A percentile compares a stretch with the other conserved stretches of the same genome.
Evolutionary conservation across 2,329 filamentous ascomycete species (phyloP).

Genomic region (Colletotrichum sublineola): DNA sequence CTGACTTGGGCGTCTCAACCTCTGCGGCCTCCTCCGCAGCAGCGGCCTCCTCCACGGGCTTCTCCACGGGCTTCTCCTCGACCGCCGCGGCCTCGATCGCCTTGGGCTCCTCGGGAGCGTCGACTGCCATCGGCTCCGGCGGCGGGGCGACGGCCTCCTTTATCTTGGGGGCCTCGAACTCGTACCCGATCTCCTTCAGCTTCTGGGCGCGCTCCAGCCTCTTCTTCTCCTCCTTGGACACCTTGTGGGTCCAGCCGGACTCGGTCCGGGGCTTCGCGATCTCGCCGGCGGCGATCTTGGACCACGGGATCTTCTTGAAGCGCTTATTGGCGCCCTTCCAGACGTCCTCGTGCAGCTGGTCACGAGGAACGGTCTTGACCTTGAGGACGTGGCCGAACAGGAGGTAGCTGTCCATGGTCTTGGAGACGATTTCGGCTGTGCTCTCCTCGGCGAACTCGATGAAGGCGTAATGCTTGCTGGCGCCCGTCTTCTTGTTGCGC

Average conservation of each 20-base stretch:
- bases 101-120: conserved; percentile 50
- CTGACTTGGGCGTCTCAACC: conserved; percentile 45
- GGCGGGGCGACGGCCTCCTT: conserved; percentile 67
- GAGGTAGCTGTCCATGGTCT: conserved; percentile 98
- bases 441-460: conserved; percentile 86
- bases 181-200: conserved; percentile 85
- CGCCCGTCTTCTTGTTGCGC: conserved; percentile 91
- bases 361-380: conserved; percentile 82
- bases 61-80: conserved; percentile 52
- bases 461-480: conserved; percentile 94
- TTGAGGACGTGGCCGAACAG: conserved; percentile 95
- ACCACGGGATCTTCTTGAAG: conserved; percentile 82
- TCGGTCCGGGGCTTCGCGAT: conserved; percentile 81
- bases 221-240: conserved; percentile 79
- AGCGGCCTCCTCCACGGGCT: conserved; percentile 49
- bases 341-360: conserved; percentile 82
- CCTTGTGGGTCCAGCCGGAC: conserved; percentile 82
- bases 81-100: conserved; percentile 50
- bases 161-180: conserved; percentile 80
- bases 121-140: conserved; percentile 51
- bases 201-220: conserved; percentile 78
- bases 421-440: conserved; percentile 88
- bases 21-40: conserved; percentile 50
- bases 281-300: conserved; percentile 83
- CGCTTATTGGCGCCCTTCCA: conserved; percentile 93